Base-by-base conservation (phyloP, 768 basidiomycete species). In the Hygrocybe punicea region DNA sequence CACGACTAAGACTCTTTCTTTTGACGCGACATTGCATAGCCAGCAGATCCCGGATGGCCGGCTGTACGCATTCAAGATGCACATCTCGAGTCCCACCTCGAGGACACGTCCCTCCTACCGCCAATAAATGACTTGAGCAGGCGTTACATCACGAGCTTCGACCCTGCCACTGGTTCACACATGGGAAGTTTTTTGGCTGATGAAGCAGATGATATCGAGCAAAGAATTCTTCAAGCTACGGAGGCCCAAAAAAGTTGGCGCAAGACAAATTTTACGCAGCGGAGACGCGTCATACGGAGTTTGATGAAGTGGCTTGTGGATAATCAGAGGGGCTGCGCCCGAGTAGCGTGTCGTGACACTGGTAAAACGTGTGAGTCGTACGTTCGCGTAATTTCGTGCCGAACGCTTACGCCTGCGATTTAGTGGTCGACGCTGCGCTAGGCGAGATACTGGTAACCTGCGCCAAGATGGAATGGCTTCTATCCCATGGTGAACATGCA, bases 381-480 rank as follows among this genome's bases (percentile, higher is more conserved):
- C 39, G 16, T 3, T 6, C 19, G 46, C 39, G 14, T 29, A n/a
- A 21, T 48, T 45, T 40, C 11, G 2, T 10, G 17, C 5, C 35
- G 33, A 42, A 55, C 3, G 9, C 29, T 35, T 25, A 23, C 29
- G 56, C 39, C 37, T 45, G 33, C 19, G 3, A 37, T 49, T 47
- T 56, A 97, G 95, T 95, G 69, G 79, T 98, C 58, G 96, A 98
- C 64, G 94, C 95, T 33, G 87, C 91, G 2, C 78, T 99, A 39
- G 97, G 97, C 35, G 97, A 99, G 72, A 89, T 98, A 61, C 66
- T 99, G 42, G 91, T 90, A n/a, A 97, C 93, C 0, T 90, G 91
- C 66, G 89, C 91, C 10, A 99, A 99, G 70, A 77, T 98, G 73
- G 90, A 96, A 62, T 98, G 90, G 90, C 67, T 98, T 16, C 81